phyloP scores from a whole-genome alignment of 1,284 basidiomycete species.

The Austroboletus niveus region DNA sequence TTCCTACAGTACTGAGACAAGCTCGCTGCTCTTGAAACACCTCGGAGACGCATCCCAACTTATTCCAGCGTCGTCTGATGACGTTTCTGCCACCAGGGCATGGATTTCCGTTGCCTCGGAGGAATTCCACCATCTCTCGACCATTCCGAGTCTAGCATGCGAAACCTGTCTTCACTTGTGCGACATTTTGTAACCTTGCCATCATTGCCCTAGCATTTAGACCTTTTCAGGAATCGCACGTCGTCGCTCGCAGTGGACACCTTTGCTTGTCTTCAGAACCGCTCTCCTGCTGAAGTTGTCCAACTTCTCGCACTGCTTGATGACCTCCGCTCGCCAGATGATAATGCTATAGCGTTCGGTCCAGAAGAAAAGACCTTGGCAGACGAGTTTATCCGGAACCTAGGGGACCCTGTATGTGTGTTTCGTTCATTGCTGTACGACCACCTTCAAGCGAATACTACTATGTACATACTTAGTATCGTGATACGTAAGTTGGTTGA shows the following conservation, averaged over 20 bases:
- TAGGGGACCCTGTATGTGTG: no score
- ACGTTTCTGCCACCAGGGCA: no score
- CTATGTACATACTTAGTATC: no score
- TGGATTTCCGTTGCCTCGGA: not conserved
- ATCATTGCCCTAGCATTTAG: not conserved
- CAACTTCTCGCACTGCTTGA: not conserved
- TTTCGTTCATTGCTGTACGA: no score
- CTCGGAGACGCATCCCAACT: no score
- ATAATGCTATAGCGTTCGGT: not conserved
- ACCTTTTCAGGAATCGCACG: not conserved
- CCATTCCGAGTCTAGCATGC: not conserved
- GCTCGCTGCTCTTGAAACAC: no score
- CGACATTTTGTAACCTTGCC: not conserved
- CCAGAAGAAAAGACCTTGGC: not conserved
- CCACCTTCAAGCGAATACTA: no score
- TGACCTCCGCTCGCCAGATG: no score
- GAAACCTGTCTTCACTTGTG: not conserved
- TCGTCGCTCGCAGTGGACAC: not conserved
- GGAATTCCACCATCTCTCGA: not conserved
- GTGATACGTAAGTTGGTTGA: no score
- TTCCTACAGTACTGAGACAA: no score
- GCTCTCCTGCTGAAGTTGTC: not conserved
- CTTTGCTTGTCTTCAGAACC: not conserved
- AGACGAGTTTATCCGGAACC: no score
- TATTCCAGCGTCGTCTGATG: no score